These are phyloP conservation scores for Pezicula carpinea DNA, from an alignment of 2,329 filamentous ascomycete species.

Conservation along the genomic window DNA sequence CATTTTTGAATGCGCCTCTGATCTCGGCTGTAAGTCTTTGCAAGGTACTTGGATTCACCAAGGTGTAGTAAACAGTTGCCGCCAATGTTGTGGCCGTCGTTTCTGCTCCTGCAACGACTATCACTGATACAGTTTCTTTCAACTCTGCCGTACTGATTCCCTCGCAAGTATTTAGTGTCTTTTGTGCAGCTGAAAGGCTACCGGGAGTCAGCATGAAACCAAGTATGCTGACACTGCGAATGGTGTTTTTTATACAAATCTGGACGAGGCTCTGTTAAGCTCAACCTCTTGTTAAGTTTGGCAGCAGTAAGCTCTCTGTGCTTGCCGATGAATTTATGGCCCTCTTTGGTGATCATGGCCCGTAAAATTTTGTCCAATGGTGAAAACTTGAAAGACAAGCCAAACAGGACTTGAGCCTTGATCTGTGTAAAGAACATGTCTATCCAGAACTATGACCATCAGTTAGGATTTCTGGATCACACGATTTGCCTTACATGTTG, in stretches of 20 bases:
- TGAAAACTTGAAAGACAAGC: slow-evolving; percentile 14
- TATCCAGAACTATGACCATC: slow-evolving; percentile 20
- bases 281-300: slow-evolving; percentile 12
- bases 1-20: slow-evolving; percentile 31
- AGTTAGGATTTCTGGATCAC: neutral
- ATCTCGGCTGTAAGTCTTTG: slow-evolving; percentile 37
- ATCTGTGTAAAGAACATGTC: slow-evolving; percentile 21
- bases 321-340: slow-evolving; percentile 6
- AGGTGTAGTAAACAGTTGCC: slow-evolving; percentile 26
- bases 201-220: neutral
- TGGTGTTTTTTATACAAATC: slow-evolving; percentile 28
- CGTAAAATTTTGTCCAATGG: slow-evolving; percentile 10
- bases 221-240: neutral
- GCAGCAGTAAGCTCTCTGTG: slow-evolving; percentile 17
- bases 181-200: slow-evolving; percentile 22
- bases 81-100: slow-evolving; percentile 36
- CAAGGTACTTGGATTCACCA: slow-evolving; percentile 22
- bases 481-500: slow-evolving; percentile 9
- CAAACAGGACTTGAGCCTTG: slow-evolving; percentile 13
- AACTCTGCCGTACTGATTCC: slow-evolving; percentile 13
- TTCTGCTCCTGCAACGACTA: slow-evolving; percentile 33
- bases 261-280: slow-evolving; percentile 24
- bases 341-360: slow-evolving; percentile 15
- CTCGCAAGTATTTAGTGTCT: slow-evolving; percentile 20
- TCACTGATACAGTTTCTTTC: slow-evolving; percentile 5